phyloP scores from a whole-genome alignment of 805 yeast species.

The Yarrowia bubula region DNA sequence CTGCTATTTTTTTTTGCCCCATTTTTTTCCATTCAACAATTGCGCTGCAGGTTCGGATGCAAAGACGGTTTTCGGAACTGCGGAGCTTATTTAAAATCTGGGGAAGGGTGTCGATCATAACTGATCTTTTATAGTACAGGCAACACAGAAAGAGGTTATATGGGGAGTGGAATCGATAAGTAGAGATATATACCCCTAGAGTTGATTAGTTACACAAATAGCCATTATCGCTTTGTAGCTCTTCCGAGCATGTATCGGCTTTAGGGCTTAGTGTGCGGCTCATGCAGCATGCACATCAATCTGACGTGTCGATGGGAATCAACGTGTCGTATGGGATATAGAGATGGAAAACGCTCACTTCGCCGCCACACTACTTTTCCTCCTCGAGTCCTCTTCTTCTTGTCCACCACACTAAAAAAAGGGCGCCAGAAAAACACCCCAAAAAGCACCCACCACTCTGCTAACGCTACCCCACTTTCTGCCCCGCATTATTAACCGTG shows the following conservation, averaged over 20 bases:
- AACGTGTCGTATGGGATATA: not conserved
- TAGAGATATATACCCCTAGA: too few relatives aligned
- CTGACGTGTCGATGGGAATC: not conserved
- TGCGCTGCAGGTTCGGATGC: not conserved
- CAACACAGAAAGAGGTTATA: too few relatives aligned
- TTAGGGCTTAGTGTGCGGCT: slow-evolving; percentile 15
- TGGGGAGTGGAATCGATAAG: too few relatives aligned
- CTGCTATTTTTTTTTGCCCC: too few relatives aligned
- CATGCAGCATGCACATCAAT: not conserved
- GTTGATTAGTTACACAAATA: too few relatives aligned
- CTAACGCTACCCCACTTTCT: slow-evolving; percentile 1
- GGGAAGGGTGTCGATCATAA: too few relatives aligned
- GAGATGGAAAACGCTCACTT: not conserved
- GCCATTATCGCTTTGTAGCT: too few relatives aligned
- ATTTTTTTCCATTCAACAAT: too few relatives aligned
- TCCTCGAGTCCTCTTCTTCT: not conserved
- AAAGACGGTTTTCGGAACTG: not conserved
- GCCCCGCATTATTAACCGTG: slow-evolving; percentile 5
- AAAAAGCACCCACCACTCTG: too few relatives aligned
- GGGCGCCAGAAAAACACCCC: too few relatives aligned
- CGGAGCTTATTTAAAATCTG: not conserved
- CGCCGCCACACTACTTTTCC: not conserved
- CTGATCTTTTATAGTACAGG: too few relatives aligned
- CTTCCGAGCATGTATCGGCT: not conserved
- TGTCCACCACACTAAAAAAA: not conserved